These are phyloP conservation scores for Scedosporium boydii DNA, from an alignment of 2,329 filamentous ascomycete genomes.

Conservation along the genomic window DNA sequence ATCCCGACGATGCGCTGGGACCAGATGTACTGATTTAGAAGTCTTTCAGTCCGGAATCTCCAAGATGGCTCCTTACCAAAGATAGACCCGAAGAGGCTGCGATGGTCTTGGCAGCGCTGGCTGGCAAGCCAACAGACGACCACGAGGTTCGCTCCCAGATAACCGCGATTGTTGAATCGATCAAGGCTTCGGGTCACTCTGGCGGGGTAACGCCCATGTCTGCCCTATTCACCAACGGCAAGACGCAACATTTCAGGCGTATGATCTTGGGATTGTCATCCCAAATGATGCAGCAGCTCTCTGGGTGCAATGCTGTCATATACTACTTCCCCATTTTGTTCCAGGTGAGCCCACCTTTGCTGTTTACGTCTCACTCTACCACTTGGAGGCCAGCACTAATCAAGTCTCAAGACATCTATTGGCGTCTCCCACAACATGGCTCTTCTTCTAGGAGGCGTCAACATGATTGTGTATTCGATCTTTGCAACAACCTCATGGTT, in stretches of 20 bases:
- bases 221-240: conserved; percentile 49
- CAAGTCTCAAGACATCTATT: conserved; percentile 23
- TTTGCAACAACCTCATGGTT: conserved; percentile 29
- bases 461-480: conserved; percentile 38
- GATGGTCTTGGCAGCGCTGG: conserved; percentile 18
- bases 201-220: conserved; percentile 32
- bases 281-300: conserved; percentile 55
- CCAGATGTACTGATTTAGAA: conserved; percentile 31
- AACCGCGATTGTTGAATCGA: conserved; percentile 1
- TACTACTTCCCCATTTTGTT: conserved; percentile 56
- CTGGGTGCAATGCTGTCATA: conserved; percentile 48
- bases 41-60: conserved; percentile 36
- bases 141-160: not conserved
- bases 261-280: conserved; percentile 50
- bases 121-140: conserved; percentile 11
- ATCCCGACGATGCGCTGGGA: not conserved
- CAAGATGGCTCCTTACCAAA: conserved; percentile 37
- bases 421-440: conserved; percentile 31
- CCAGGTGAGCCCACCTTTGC: not conserved
- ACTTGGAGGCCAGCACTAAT: too few species aligned
- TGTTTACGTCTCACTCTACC: too few species aligned
- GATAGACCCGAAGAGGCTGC: conserved; percentile 32
- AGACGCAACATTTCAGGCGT: conserved; percentile 56
- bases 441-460: conserved; percentile 40
- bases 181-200: conserved; percentile 22